These are phyloP conservation scores for Tubosaeta brunneosetosa DNA, from an alignment of 768 basidiomycete species.

Conservation along the genomic window DNA sequence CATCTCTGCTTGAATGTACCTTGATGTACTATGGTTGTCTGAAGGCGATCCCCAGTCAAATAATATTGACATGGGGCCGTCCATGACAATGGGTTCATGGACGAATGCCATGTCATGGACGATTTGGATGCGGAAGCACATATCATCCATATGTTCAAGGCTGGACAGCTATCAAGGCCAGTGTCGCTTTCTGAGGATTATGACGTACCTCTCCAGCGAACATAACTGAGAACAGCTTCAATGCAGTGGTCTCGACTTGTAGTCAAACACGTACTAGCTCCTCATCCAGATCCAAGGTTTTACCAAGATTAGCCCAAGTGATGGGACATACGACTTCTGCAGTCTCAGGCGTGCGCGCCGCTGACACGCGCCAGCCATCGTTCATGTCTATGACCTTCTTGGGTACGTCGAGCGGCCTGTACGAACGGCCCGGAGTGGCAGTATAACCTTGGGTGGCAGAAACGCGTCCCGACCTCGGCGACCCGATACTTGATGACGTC, in stretches of 20 bases:
- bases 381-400: slow-evolving; percentile 9
- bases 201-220: slow-evolving; percentile 26
- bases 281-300: slow-evolving; percentile 33
- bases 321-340: slow-evolving; percentile 31
- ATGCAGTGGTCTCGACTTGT: background rate
- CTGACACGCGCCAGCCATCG: slow-evolving; percentile 40
- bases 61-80: slow-evolving; percentile 42
- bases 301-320: slow-evolving; percentile 22
- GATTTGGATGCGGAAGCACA: slow-evolving; percentile 43
- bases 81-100: slow-evolving; percentile 53
- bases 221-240: slow-evolving; percentile 17
- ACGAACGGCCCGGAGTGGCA: slow-evolving; percentile 6
- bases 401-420: slow-evolving; percentile 4
- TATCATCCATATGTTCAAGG: slow-evolving; percentile 33
- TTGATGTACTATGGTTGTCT: slow-evolving; percentile 30
- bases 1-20: slow-evolving; percentile 31
- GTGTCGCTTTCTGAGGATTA: background rate
- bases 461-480: slow-evolving; percentile 7
- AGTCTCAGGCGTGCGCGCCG: slow-evolving; percentile 34
- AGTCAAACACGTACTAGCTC: slow-evolving; percentile 35
- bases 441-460: background rate
- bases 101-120: slow-evolving; percentile 42
- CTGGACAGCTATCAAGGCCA: slow-evolving; percentile 18
- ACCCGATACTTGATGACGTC: slow-evolving; percentile 3
- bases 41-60: slow-evolving; percentile 48